Conservation (phyloP, 805 yeast genomes). For the Diddensiella santjacobensis region DNA sequence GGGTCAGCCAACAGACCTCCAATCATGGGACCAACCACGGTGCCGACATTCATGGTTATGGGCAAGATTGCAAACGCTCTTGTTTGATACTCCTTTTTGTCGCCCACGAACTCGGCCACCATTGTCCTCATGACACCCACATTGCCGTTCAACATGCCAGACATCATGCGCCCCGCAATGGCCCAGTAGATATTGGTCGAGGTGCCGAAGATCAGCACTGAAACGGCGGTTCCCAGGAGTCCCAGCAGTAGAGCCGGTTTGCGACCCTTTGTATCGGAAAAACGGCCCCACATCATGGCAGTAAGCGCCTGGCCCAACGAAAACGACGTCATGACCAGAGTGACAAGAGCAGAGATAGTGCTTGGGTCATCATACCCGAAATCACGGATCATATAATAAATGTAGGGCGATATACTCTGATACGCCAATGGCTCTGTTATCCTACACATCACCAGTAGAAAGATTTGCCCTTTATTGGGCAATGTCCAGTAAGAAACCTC, state of each 20-base stretch:
- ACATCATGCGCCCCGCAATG: conserved; percentile 46
- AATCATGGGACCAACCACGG: conserved; percentile 56
- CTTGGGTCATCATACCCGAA: conserved; percentile 38
- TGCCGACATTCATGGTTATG: conserved; percentile 54
- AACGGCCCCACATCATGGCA: conserved; percentile 56
- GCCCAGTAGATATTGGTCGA: conserved; percentile 51
- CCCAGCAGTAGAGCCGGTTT: conserved; percentile 52
- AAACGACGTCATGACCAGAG: conserved; percentile 50
- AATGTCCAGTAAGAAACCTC: conserved; percentile 23
- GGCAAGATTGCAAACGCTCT: conserved; percentile 60
- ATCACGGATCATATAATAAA: conserved; percentile 59
- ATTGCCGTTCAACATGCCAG: conserved; percentile 60
- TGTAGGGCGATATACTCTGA: conserved; percentile 59
- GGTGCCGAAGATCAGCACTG: conserved; percentile 51
- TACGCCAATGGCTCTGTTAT: conserved; percentile 62
- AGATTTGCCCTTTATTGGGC: conserved; percentile 24
- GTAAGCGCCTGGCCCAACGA: conserved; percentile 57
- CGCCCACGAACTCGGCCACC: conserved; percentile 55
- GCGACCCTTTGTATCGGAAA: conserved; percentile 53
- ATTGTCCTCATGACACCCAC: conserved; percentile 59
- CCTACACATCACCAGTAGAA: conserved; percentile 31
- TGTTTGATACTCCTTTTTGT: conserved; percentile 54
- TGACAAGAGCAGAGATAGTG: conserved; percentile 37
- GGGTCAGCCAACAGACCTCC: conserved; percentile 52
- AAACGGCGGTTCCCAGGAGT: conserved; percentile 47